Evolutionary conservation across 2,329 filamentous ascomycete species (phyloP).

Genomic region (Diaporthe sp.): DNA sequence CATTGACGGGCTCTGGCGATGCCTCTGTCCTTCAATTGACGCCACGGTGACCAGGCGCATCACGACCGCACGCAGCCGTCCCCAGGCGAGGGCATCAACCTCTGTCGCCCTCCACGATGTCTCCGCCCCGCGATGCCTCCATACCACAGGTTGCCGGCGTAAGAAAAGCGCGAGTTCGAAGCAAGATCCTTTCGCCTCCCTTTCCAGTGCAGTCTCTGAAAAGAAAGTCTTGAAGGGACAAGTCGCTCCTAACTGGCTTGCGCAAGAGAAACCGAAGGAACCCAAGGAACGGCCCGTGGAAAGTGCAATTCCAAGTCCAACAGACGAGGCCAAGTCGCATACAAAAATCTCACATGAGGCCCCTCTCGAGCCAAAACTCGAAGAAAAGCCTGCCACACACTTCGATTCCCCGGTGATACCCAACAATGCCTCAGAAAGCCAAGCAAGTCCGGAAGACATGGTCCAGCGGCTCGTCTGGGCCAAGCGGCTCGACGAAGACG

Average conservation of each 20-base stretch:
- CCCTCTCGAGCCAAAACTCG: background rate
- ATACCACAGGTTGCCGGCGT: slow-evolving; percentile 2
- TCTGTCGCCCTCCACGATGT: slow-evolving; percentile 24
- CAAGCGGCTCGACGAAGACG: slow-evolving; percentile 41
- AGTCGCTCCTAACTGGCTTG: background rate
- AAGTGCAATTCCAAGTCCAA: background rate
- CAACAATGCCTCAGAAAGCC: background rate
- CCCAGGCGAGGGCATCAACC: slow-evolving; percentile 28
- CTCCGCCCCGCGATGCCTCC: slow-evolving; percentile 15
- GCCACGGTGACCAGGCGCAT: slow-evolving; percentile 51
- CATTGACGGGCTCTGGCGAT: slow-evolving; percentile 73
- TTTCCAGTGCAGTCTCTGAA: background rate
- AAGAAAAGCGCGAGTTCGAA: background rate
- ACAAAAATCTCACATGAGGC: background rate
- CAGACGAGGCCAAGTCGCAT: background rate
- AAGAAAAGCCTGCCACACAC: background rate
- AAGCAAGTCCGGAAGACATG: background rate
- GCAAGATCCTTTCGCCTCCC: background rate
- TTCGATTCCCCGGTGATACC: background rate
- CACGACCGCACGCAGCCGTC: slow-evolving; percentile 38
- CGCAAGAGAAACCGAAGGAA: background rate
- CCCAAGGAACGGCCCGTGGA: background rate
- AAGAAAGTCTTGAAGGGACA: background rate
- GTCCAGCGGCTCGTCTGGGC: slow-evolving; percentile 39
- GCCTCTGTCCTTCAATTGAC: slow-evolving; percentile 70